Conservation (phyloP, 345 rosid genomes). For the Eucalyptus brandiana region DNA sequence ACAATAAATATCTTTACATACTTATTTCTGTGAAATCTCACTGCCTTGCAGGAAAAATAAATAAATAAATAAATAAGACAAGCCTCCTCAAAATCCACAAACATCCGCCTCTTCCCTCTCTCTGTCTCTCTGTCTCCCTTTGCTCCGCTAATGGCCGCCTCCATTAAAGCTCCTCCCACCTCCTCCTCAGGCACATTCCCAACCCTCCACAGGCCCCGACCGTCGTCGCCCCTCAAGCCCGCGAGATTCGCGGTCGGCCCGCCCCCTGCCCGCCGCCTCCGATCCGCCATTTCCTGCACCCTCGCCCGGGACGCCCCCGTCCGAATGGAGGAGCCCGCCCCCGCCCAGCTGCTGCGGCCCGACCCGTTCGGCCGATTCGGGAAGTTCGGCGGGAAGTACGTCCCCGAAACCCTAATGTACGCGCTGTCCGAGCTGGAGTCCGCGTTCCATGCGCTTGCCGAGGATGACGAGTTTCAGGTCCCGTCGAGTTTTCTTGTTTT, state of each 20-base stretch:
- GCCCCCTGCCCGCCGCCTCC: neutral
- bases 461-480: conserved; percentile 72
- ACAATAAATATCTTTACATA: neutral
- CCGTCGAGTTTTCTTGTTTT: neutral
- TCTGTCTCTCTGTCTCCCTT: neutral
- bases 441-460: conserved; percentile 50
- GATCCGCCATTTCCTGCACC: conserved; percentile 27
- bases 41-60: neutral
- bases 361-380: conserved; percentile 90
- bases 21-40: neutral
- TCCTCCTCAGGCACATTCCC: neutral
- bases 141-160: neutral
- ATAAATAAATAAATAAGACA: neutral
- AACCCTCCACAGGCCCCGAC: neutral
- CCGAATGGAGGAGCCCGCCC: conserved; percentile 23
- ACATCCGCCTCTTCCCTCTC: neutral
- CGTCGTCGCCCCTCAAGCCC: conserved; percentile 6
- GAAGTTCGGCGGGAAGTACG: conserved; percentile 83
- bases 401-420: conserved; percentile 86
- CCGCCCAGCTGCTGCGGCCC: conserved; percentile 48
- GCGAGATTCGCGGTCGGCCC: conserved; percentile 4
- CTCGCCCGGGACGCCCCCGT: conserved; percentile 29
- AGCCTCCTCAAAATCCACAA: neutral
- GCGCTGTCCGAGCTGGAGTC: conserved; percentile 81
- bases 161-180: neutral